Percentiles rank a stretch among this genome's conserved stretches.
phyloP scores from a whole-genome alignment of 768 basidiomycete species.

The Astraeus odoratus region DNA sequence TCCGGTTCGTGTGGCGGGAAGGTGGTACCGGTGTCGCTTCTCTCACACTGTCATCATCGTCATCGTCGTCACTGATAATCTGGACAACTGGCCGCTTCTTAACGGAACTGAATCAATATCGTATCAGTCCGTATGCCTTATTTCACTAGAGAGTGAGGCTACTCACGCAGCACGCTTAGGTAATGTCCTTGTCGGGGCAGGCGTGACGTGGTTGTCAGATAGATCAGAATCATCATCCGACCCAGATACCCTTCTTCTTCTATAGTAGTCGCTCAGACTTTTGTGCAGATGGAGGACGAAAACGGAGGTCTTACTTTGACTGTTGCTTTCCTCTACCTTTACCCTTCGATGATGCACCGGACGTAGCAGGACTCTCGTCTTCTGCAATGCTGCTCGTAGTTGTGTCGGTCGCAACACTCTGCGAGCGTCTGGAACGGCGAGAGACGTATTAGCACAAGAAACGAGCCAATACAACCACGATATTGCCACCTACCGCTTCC shows the following conservation, averaged over 20 bases:
- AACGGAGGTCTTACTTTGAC: conserved; percentile 32
- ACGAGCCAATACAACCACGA: neutral
- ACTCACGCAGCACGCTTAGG: conserved; percentile 54
- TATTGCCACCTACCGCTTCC: conserved; percentile 42
- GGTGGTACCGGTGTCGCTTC: conserved; percentile 33
- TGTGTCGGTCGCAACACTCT: conserved; percentile 43
- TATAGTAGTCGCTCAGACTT: conserved; percentile 15
- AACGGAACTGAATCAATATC: too few relatives aligned
- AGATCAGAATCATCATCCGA: conserved; percentile 40
- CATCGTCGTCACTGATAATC: conserved; percentile 21
- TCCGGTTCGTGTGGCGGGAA: neutral
- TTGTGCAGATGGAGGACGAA: neutral
- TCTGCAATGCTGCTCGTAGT: conserved; percentile 36
- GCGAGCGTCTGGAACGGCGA: conserved; percentile 42
- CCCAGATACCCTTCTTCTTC: conserved; percentile 50
- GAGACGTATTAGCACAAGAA: too few relatives aligned
- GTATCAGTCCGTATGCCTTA: too few relatives aligned
- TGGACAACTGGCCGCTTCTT: conserved; percentile 31
- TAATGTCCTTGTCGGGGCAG: conserved; percentile 42
- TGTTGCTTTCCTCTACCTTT: conserved; percentile 27
- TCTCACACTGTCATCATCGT: conserved; percentile 31
- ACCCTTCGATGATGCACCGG: conserved; percentile 23
- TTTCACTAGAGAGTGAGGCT: too few relatives aligned
- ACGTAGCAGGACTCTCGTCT: conserved; percentile 22
- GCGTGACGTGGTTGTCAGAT: conserved; percentile 21